Percentiles rank a stretch among this genome's conserved stretches.
These are phyloP conservation scores for Viridothelium virens DNA, from an alignment of 495 filamentous ascomycete species.

Conservation along the genomic window DNA sequence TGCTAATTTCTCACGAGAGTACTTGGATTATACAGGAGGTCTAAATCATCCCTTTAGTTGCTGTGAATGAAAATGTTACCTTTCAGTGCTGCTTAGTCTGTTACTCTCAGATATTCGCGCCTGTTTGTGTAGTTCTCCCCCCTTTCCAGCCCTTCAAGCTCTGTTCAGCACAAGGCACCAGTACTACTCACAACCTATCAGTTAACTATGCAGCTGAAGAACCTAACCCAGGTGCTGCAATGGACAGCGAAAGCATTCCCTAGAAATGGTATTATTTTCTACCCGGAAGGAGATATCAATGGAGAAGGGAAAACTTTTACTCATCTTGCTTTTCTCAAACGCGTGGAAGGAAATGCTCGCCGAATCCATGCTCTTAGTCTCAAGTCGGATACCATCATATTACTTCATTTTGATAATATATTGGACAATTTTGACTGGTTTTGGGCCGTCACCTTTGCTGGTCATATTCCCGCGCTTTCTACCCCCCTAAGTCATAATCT, in stretches of 20 bases:
- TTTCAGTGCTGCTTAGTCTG: no score
- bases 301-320: background rate
- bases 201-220: background rate
- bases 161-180: background rate
- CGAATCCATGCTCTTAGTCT: conserved; percentile 1
- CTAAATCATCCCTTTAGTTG: no score
- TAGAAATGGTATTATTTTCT: background rate
- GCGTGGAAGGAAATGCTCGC: background rate
- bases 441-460: conserved; percentile 40
- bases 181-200: background rate
- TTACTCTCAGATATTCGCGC: no score
- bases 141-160: background rate
- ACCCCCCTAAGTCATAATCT: conserved; percentile 35
- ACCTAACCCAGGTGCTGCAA: background rate
- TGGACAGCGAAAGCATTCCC: background rate
- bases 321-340: background rate
- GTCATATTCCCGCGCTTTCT: conserved; percentile 38
- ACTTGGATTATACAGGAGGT: no score
- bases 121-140: background rate
- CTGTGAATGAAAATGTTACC: no score
- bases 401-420: conserved; percentile 40
- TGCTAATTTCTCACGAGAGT: no score
- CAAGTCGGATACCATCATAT: conserved; percentile 16
- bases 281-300: background rate
- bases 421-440: conserved; percentile 40